Conservation (phyloP, 305 asterid genomes). For the Petunia hybrid region DNA sequence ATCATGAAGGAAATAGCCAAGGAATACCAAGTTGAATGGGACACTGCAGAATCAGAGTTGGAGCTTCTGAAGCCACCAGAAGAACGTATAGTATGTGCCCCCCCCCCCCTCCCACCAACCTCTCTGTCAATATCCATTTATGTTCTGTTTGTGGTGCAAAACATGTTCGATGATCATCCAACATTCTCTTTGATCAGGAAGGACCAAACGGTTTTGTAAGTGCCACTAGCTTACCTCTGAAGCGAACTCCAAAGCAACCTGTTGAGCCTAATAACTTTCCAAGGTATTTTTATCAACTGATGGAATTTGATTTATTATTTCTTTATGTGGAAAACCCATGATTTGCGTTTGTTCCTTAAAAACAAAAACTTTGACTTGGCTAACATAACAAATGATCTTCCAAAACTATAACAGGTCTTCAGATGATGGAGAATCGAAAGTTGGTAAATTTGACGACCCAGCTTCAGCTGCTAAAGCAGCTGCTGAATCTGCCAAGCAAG, state of each 20-base stretch:
- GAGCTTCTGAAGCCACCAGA: constrained; percentile 92
- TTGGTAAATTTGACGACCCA: constrained; percentile 53
- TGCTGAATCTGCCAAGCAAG: constrained; percentile 72
- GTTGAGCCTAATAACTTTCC: constrained; percentile 50
- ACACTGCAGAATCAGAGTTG: constrained; percentile 72
- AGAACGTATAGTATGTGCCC: constrained; percentile 65
- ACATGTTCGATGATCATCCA: background rate
- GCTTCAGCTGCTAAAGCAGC: constrained; percentile 91
- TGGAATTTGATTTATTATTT: background rate
- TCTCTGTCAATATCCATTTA: constrained; percentile 30
- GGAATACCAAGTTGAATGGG: constrained; percentile 94
- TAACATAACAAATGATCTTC: background rate
- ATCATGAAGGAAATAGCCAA: constrained; percentile 91
- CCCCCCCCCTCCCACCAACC: background rate
- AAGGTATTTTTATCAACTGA: constrained; percentile 20
- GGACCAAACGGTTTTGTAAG: constrained; percentile 77
- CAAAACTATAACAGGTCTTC: constrained; percentile 31
- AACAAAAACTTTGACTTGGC: background rate
- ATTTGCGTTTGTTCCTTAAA: background rate
- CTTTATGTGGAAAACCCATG: background rate
- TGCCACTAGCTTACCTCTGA: constrained; percentile 76
- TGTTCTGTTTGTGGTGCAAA: constrained; percentile 27
- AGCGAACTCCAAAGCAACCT: constrained; percentile 52
- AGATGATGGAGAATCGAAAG: constrained; percentile 52
- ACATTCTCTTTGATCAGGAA: constrained; percentile 54